Base-by-base conservation (phyloP, 2,329 filamentous ascomycete genomes). In the Parastagonospora avenae region DNA sequence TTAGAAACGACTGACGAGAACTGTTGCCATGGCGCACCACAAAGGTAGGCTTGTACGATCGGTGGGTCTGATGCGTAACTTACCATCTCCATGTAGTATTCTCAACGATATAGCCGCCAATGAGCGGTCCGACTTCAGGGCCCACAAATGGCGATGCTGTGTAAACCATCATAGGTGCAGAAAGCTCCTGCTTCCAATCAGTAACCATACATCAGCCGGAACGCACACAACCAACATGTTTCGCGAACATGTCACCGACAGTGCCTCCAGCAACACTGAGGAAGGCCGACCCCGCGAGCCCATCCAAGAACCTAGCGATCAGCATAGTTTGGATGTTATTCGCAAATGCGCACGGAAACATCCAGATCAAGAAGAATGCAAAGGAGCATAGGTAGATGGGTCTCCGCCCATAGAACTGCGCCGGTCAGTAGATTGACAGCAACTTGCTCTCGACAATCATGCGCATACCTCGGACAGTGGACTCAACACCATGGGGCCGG, bases 71-170 rank as follows among this genome's bases (percentile, higher is more conserved):
- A 46, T 42, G 51, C 54, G 30, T 8, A n/a, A 66, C 70, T 68
- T 59, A 71, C 71, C 70, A 74, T 66, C 66, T 78, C 82, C 91
- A 96, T 48, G 79, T 76, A 3, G 81, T 82, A 62, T 87, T 85
- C 61, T 88, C 84, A 70, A 93, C 93, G 71, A 96, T 91, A 71
- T 95, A 92, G 7, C 91, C 91, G 8, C 90, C 91, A 14, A 89
- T 70, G 45, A 85, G 65, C 8, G 83, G 83, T 0, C 82, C 83
- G 8, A 85, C 46, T 50, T 83, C 80, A 5, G 83, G 83, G 1
- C 82, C 74, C 8, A 83, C 64, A 81, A 62, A 91, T 16, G 75
- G 75, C 16, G 64, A 63, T 5, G 74, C 78, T 5, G 77, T 79
- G 52, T 80, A 95, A 12, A 96, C 77, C 75, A 91, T 87, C 92